Base-by-base conservation (phyloP, 2,329 filamentous ascomycete species). In the Ophiosphaerella narmari region DNA sequence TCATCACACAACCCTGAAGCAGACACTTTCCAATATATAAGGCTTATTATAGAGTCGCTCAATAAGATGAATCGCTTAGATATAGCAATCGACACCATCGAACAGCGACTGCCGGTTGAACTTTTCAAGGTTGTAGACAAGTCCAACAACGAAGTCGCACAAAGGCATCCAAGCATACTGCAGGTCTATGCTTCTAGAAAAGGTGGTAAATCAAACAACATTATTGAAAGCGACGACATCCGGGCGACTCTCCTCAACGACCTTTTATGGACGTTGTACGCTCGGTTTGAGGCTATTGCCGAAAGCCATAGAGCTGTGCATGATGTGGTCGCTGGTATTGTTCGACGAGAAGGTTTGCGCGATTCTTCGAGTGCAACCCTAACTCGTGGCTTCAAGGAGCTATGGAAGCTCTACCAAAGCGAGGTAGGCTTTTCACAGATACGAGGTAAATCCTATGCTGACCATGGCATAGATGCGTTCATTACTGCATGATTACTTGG, bases 401-500 rank as follows among this genome's bases (percentile, higher is more conserved):
- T 99, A 35, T 99, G 95, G 95, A 96, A 97, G 68, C 79, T 99
- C 7, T 93, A 97, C 66, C 94, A 99, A 69, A 97, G 95, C 73
- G 94, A 99, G 70, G 70, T 70, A 54, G 38, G 59, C 51, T 14
- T 24, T n/a, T 13, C 9, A 23, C 12, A n/a, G 14, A 4, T 32
- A 16, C 12, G 8, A 35, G 3, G 11, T 26, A 14, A 9, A 24
- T 7, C 5, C 2, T 12, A 39, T 38, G 35, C 48, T 62, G 34
- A 57, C 45, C 16, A 24, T 9, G 4, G 14, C 39, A 5, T 45
- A 75, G 80, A 97, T 99, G 59, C 86, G 92, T 36, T 95, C 92
- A 5, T 78, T 99, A 12, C 78, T 99, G 49, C 94, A 97, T 74
- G 96, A 97, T 71, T 97, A 99, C 70, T 85, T 99, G 43, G 95